Conservation (phyloP, 2,329 filamentous ascomycete species). For the Orbilia blumenaviensis region DNA sequence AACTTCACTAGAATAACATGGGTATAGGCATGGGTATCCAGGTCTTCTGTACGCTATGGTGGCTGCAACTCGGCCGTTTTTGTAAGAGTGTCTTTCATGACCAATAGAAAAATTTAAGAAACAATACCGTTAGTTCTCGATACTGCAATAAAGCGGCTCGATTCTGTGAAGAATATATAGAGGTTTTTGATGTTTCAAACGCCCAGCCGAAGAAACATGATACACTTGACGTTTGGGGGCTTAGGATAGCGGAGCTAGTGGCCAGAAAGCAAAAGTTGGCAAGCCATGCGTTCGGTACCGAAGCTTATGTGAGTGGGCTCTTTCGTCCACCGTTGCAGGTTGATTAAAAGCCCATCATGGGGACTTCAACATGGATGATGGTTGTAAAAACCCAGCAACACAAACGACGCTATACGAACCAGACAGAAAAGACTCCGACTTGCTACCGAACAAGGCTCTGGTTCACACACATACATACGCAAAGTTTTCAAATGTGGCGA, state of each 20-base stretch:
- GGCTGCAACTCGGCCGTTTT: conserved; percentile 9
- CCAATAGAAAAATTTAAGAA: conserved; percentile 4
- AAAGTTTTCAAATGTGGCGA: not conserved
- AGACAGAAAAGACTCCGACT: not conserved
- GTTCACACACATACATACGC: not conserved
- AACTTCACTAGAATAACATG: conserved; percentile 2
- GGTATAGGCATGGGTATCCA: not conserved
- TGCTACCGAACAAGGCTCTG: not conserved
- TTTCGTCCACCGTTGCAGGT: conserved; percentile 18
- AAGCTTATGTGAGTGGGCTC: conserved; percentile 14
- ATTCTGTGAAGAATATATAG: not conserved
- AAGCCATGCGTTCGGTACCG: conserved; percentile 43
- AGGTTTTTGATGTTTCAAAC: conserved; percentile 37
- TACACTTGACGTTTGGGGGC: conserved; percentile 40
- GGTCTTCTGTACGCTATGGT: too few relatives aligned
- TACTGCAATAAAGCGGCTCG: not conserved
- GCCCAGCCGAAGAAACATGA: conserved; percentile 36
- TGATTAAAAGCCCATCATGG: conserved; percentile 27
- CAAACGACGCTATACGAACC: not conserved
- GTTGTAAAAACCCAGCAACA: not conserved
- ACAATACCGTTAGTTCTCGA: not conserved
- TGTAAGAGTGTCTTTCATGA: not conserved
- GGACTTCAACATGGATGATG: conserved; percentile 24
- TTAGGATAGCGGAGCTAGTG: not conserved
- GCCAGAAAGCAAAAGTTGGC: conserved; percentile 31